Conservation (phyloP, 306 rosid genomes). For the Begonia masoniana region DNA sequence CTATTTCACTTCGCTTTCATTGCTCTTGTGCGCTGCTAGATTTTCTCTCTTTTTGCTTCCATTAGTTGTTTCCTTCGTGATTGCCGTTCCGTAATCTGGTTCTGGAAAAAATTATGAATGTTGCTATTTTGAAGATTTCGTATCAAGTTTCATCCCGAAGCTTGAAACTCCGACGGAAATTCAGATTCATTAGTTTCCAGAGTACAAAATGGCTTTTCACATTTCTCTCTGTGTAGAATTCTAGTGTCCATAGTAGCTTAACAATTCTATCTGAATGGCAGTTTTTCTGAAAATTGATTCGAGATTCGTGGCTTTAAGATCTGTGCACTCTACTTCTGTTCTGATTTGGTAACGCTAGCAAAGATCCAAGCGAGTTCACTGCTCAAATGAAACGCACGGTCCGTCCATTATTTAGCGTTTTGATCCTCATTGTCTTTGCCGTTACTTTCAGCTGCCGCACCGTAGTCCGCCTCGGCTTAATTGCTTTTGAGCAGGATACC, state of each 20-base stretch:
- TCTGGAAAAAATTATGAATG: neutral
- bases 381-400: slow-evolving; percentile 64
- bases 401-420: slow-evolving; percentile 46
- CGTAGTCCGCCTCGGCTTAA: slow-evolving; percentile 25
- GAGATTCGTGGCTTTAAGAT: slow-evolving; percentile 26
- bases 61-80: too few relatives aligned
- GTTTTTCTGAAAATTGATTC: slow-evolving; percentile 39
- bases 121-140: neutral
- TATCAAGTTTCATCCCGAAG: neutral
- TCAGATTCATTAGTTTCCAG: neutral
- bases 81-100: too few relatives aligned
- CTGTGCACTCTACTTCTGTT: slow-evolving; percentile 22
- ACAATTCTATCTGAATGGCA: slow-evolving; percentile 25
- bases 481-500: slow-evolving; percentile 36
- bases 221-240: neutral
- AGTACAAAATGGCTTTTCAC: neutral
- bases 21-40: too few relatives aligned
- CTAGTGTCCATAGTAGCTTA: neutral
- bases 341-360: slow-evolving; percentile 25
- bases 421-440: slow-evolving; percentile 40
- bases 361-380: slow-evolving; percentile 14
- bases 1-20: neutral
- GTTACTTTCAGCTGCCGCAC: slow-evolving; percentile 50
- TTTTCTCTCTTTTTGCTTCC: too few relatives aligned
- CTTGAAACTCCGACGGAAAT: neutral